Percentiles rank a stretch among this genome's conserved stretches.
Evolutionary conservation across 2,329 filamentous ascomycete species (phyloP).

Genomic region (Sporothrix euskadiensis): DNA sequence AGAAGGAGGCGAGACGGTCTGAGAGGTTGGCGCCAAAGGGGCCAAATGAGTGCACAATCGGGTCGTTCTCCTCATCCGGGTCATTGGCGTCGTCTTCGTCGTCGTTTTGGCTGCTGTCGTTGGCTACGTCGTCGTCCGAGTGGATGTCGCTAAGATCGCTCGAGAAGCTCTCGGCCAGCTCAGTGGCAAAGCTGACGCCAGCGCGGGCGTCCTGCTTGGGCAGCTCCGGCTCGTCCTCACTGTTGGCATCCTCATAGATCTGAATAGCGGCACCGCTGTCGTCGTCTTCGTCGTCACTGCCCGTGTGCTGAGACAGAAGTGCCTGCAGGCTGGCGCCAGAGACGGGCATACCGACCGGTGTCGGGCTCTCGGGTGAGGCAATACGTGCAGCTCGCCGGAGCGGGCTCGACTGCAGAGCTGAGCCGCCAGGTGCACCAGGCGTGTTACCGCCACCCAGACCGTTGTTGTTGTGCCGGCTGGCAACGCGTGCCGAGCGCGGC

Average conservation of each 20-base stretch:
- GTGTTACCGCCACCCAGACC: slow-evolving; percentile 25
- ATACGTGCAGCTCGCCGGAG: slow-evolving; percentile 59
- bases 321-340: slow-evolving; percentile 48
- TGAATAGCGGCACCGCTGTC: slow-evolving; percentile 51
- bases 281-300: slow-evolving; percentile 36
- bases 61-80: slow-evolving; percentile 91
- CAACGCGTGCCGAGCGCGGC: slow-evolving; percentile 42
- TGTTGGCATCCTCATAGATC: slow-evolving; percentile 72
- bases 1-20: slow-evolving; percentile 77
- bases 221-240: slow-evolving; percentile 56
- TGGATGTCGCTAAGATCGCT: slow-evolving; percentile 57
- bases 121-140: slow-evolving; percentile 60
- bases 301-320: slow-evolving; percentile 44
- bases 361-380: slow-evolving; percentile 72
- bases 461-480: slow-evolving; percentile 28
- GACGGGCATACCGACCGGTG: slow-evolving; percentile 48
- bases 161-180: slow-evolving; percentile 55
- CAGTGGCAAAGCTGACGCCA: slow-evolving; percentile 52
- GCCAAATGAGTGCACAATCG: slow-evolving; percentile 87
- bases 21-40: slow-evolving; percentile 85
- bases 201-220: slow-evolving; percentile 39
- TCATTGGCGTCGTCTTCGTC: slow-evolving; percentile 77
- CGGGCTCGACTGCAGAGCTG: slow-evolving; percentile 59
- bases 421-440: slow-evolving; percentile 32
- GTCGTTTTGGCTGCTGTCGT: slow-evolving; percentile 70